These are phyloP conservation scores for Geranium incanum DNA, from an alignment of 441 rosid genomes.

Conservation along the genomic window DNA sequence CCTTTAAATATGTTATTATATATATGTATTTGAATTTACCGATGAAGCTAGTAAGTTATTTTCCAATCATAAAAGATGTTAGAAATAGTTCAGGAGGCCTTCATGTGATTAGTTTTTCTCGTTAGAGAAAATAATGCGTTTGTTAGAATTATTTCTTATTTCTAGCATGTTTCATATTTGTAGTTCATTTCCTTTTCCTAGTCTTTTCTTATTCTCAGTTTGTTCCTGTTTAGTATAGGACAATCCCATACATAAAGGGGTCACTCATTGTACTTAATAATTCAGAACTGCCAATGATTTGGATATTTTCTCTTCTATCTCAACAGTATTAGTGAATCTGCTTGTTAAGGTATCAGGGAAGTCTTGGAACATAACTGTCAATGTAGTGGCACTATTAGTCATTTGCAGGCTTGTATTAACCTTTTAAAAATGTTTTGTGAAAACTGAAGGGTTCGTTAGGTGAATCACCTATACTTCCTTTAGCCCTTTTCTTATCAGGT, in stretches of 20 bases:
- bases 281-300: too few relatives aligned
- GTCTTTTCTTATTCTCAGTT: too few relatives aligned
- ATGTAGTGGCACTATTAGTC: background rate
- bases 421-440: background rate
- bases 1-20: background rate
- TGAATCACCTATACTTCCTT: background rate
- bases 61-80: background rate
- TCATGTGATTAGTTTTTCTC: background rate
- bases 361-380: background rate
- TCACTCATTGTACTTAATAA: too few relatives aligned
- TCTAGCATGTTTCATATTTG: too few relatives aligned
- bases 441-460: constrained; percentile 5
- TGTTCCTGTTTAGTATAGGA: too few relatives aligned
- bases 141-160: too few relatives aligned
- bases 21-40: background rate
- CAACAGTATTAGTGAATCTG: background rate
- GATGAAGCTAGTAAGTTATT: background rate
- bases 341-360: background rate
- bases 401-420: background rate
- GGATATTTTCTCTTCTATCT: too few relatives aligned
- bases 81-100: background rate
- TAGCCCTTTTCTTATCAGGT: background rate
- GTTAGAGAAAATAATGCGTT: background rate
- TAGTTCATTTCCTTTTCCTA: too few relatives aligned
- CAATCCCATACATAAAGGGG: too few relatives aligned